Base-by-base conservation (phyloP, 805 yeast species). In the Kazachstania psychrophila region DNA sequence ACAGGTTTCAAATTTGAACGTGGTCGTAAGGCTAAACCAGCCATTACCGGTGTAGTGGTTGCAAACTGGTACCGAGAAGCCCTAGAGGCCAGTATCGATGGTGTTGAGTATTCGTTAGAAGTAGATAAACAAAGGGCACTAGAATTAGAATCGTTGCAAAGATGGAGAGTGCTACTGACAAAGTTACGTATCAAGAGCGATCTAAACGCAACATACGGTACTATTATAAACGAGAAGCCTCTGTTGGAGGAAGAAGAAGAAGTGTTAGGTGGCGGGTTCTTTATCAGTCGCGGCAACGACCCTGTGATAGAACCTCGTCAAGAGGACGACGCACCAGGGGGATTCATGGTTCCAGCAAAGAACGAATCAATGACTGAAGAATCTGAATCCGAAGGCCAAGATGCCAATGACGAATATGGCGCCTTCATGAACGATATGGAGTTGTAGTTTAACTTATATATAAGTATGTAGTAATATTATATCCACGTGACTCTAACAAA, bases 1-100 rank as follows among this genome's bases (percentile, higher is more conserved):
- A 78, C 79, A 2, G 85, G 88, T 0, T 89, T 92, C 61, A 92
- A 85, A 38, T 92, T 83, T 59, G 70, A 67, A 20, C 58, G 61
- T 29, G 55, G 58, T 1, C 56, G 66, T 20, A 49, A 51, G 24
- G 77, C 81, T 0, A 77, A 75, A 9, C 89, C 94, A 0, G 64
- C 66, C 36, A 70, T 76, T 28, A 75, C 77, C 4, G 97, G 97
- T 2, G 71, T 86, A 18, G 79, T 92, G 2, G 79, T 87, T 5
- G 79, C 82, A 4, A 51, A 52, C 17, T 79, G 77, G 48, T 75
- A 41, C 37, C 58, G 53, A 32, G 61, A 62, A 1, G 64, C 66
- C 0, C 43, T 63, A 16, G 32, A 44, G 9, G 41, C 42, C 12
- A 53, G 62, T 9, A 52, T 58, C 17, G 57, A 54, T 20, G 53